Evolutionary conservation across 495 filamentous ascomycete species (phyloP).

Genomic region (Delitschia confertaspora): DNA sequence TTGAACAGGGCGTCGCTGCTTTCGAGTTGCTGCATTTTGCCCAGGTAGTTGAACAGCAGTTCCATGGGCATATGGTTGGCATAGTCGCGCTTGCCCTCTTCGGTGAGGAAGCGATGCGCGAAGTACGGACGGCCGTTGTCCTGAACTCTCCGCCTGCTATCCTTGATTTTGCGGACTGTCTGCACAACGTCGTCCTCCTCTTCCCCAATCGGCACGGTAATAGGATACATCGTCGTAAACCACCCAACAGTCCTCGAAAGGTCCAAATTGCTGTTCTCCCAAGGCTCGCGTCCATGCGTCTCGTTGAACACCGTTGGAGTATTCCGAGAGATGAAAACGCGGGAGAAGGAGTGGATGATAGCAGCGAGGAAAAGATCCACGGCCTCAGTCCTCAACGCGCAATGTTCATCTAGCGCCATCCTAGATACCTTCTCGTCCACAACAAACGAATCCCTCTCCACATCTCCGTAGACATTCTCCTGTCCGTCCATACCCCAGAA

Average conservation of each 20-base stretch:
- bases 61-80: conserved; percentile 31
- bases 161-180: conserved; percentile 21
- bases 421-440: conserved; percentile 10
- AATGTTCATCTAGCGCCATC: conserved; percentile 12
- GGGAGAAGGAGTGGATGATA: conserved; percentile 24
- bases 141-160: conserved; percentile 15
- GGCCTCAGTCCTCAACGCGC: conserved; percentile 15
- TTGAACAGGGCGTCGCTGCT: conserved; percentile 30
- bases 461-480: conserved; percentile 19
- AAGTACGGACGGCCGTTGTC: conserved; percentile 27
- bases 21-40: conserved; percentile 39
- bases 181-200: conserved; percentile 22
- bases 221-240: conserved; percentile 28
- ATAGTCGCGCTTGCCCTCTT: conserved; percentile 11
- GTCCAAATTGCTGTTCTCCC: conserved; percentile 20
- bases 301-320: conserved; percentile 27
- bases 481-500: conserved; percentile 24
- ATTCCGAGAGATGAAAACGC: conserved; percentile 16
- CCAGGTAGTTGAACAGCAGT: conserved; percentile 41
- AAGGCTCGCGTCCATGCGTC: conserved; percentile 25
- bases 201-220: conserved; percentile 15
- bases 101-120: conserved; percentile 20
- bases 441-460: conserved; percentile 17
- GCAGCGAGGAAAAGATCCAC: conserved; percentile 24
- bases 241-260: conserved; percentile 27